A percentile compares a stretch with the other conserved stretches of the same genome.
phyloP scores from a whole-genome alignment of 139 green algal genomes.

The Raphidocelis subcapitata region DNA sequence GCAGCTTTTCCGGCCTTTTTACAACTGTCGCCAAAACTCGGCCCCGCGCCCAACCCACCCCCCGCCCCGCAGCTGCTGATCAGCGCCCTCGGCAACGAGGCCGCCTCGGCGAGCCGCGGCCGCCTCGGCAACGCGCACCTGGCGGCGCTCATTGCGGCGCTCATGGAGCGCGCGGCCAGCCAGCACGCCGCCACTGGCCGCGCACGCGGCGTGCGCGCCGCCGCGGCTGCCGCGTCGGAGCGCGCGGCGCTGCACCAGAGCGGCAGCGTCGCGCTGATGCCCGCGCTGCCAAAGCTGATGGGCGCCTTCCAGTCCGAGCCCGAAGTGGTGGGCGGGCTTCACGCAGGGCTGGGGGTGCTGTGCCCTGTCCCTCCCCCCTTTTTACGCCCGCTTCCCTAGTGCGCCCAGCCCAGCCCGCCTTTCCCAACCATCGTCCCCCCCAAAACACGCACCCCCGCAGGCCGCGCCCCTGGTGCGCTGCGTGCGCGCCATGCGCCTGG shows the following conservation, averaged over 20 bases:
- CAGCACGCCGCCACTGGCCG: no score
- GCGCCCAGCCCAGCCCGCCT: not conserved
- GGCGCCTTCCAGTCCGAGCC: slow-evolving; percentile 47
- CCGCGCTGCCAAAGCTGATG: slow-evolving; percentile 50
- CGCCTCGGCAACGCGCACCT: slow-evolving; percentile 7
- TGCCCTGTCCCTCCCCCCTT: not conserved
- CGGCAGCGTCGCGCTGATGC: slow-evolving; percentile 5
- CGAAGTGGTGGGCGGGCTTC: slow-evolving; percentile 22
- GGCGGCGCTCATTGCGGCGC: slow-evolving; percentile 6
- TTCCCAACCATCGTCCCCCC: not conserved
- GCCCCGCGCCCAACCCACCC: no score
- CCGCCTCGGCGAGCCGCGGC: not conserved
- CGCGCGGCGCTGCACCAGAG: not conserved
- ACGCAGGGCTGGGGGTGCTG: not conserved
- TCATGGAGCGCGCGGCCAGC: no score
- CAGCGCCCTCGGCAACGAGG: slow-evolving; percentile 7
- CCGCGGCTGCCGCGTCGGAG: not conserved
- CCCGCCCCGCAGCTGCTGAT: not conserved
- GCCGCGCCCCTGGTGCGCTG: slow-evolving; percentile 46
- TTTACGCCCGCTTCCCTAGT: not conserved
- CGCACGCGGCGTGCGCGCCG: no score
- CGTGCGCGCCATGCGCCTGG: slow-evolving; percentile 52
- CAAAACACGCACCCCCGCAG: slow-evolving; percentile 21
- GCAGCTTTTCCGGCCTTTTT: no score
- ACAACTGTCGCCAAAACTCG: no score